Percentiles rank a stretch among this genome's conserved stretches.
Conservation (phyloP, 768 basidiomycete genomes). For the Mycena galopus region DNA sequence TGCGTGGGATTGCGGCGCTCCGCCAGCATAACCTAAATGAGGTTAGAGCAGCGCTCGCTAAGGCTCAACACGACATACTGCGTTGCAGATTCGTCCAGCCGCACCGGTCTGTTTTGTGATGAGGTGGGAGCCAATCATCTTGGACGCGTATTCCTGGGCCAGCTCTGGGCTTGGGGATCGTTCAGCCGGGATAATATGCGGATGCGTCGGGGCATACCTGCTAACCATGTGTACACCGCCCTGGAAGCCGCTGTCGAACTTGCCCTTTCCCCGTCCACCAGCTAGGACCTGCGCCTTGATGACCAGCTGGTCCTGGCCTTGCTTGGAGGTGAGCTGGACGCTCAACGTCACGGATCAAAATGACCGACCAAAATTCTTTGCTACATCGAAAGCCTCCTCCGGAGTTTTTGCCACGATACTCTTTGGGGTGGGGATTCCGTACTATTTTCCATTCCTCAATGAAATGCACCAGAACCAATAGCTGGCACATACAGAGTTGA, state of each 20-base stretch:
- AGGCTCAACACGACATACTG: conserved; percentile 65
- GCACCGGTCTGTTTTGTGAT: conserved; percentile 99
- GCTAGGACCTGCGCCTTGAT: conserved; percentile 99
- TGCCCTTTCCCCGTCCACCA: conserved; percentile 98
- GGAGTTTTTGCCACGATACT: conserved; percentile 89
- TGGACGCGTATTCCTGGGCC: conserved; percentile 86
- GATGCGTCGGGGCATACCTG: conserved; percentile 62
- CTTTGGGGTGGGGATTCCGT: conserved; percentile 95
- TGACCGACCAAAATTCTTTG: conserved; percentile 85
- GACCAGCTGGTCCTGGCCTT: conserved; percentile 85
- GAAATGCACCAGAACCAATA: conserved; percentile 4
- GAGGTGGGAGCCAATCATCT: conserved; percentile 95
- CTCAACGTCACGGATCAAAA: conserved; percentile 26
- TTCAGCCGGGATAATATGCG: conserved; percentile 19
- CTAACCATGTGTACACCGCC: conserved; percentile 97
- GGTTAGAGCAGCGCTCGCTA: neutral
- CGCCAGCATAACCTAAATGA: conserved; percentile 92
- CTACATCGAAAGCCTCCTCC: conserved; percentile 90
- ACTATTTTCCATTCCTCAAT: conserved; percentile 61
- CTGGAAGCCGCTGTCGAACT: conserved; percentile 95
- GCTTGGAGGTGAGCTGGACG: conserved; percentile 20
- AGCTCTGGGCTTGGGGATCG: conserved; percentile 75
- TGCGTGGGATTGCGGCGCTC: conserved; percentile 94
- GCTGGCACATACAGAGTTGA: conserved; percentile 81
- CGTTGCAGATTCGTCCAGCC: conserved; percentile 92